Evolutionary conservation across 306 rosid species (phyloP).

Genomic region (Vigna angularis): DNA sequence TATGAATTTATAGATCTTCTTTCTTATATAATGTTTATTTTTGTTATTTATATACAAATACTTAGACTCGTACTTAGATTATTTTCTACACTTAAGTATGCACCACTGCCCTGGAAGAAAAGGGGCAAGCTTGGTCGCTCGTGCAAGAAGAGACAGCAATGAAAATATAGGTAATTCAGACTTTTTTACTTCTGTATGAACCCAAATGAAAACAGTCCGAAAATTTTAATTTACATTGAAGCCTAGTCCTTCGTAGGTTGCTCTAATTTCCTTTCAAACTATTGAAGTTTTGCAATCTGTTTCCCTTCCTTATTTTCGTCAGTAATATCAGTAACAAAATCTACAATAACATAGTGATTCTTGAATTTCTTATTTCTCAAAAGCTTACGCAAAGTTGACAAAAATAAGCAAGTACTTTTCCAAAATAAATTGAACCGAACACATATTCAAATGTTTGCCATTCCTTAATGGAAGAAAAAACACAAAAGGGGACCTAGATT

Average conservation of each 20-base stretch:
- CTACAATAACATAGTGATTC: not conserved
- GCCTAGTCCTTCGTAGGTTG: constrained; percentile 19
- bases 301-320: not conserved
- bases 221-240: constrained; percentile 6
- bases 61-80: no score
- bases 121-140: not conserved
- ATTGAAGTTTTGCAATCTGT: not conserved
- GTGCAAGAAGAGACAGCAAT: no score
- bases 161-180: not conserved
- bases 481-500: not conserved
- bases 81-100: no score
- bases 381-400: not conserved
- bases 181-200: not conserved
- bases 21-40: no score
- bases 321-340: no score
- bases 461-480: constrained; percentile 9
- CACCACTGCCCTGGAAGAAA: not conserved
- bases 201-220: not conserved
- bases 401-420: not conserved
- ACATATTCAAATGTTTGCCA: not conserved
- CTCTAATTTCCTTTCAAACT: not conserved
- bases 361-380: not conserved
- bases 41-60: no score
- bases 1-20: no score
- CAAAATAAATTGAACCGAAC: not conserved